Evolutionary conservation across 768 basidiomycete genomes (phyloP).

Genomic region (Rhodotorula graminis): DNA sequence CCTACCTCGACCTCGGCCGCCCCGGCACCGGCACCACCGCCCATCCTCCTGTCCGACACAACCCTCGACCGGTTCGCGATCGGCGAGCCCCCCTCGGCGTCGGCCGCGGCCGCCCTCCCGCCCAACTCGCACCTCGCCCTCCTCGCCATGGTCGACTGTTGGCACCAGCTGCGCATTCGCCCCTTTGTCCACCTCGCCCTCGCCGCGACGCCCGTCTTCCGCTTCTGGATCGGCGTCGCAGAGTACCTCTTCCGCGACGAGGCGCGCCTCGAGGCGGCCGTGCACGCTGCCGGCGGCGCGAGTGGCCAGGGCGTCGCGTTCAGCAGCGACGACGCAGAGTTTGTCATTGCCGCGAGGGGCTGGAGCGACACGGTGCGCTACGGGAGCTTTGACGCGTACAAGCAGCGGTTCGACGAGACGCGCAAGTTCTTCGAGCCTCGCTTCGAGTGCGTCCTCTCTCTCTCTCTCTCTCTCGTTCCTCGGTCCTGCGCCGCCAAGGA

Average conservation of each 20-base stretch:
- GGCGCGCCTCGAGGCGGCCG: constrained; percentile 60
- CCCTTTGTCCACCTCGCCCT: constrained; percentile 87
- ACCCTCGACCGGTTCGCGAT: constrained; percentile 86
- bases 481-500: neutral
- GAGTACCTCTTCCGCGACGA: constrained; percentile 82
- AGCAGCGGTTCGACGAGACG: constrained; percentile 71
- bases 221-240: constrained; percentile 93
- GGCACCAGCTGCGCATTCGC: constrained; percentile 78
- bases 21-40: no score
- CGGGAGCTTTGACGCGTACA: constrained; percentile 84
- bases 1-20: constrained; percentile 50
- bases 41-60: constrained; percentile 73
- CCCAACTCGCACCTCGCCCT: constrained; percentile 88
- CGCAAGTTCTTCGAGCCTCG: constrained; percentile 74
- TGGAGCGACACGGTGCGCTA: constrained; percentile 96
- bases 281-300: constrained; percentile 71
- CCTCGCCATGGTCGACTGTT: constrained; percentile 97
- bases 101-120: constrained; percentile 43
- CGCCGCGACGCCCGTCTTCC: constrained; percentile 92
- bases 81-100: constrained; percentile 50
- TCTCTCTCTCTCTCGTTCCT: neutral
- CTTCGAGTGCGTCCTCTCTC: constrained; percentile 56
- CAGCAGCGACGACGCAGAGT: constrained; percentile 76
- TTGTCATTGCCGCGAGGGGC: constrained; percentile 83
- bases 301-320: constrained; percentile 55